phyloP scores from a whole-genome alignment of 2,329 filamentous ascomycete genomes.

The Epichloe aotearoae region DNA sequence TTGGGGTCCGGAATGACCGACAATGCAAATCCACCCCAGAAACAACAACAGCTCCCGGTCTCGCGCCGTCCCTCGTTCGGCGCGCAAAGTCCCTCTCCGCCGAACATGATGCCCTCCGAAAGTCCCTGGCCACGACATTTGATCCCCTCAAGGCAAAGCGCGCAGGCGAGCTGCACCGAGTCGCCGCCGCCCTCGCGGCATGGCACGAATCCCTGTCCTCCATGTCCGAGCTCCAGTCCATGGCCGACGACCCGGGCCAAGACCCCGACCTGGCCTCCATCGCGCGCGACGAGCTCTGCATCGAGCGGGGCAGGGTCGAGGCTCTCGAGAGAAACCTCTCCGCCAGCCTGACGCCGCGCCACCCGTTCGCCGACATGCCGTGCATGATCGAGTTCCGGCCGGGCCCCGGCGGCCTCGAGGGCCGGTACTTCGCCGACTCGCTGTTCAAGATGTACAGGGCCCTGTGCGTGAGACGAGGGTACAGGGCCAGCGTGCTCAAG shows the following conservation, averaged over 20 bases:
- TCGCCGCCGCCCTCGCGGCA: constrained; percentile 43
- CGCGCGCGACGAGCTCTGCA: constrained; percentile 66
- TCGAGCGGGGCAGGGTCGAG: constrained; percentile 48
- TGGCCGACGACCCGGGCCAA: constrained; percentile 32
- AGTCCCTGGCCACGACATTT: constrained; percentile 38
- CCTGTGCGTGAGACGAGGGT: constrained; percentile 58
- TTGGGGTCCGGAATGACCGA: no score
- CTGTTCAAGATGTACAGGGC: constrained; percentile 80
- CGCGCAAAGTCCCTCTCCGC: constrained; percentile 43
- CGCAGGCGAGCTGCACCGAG: constrained; percentile 45
- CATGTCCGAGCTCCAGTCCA: constrained; percentile 37
- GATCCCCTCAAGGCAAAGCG: constrained; percentile 45
- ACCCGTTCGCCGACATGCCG: constrained; percentile 80
- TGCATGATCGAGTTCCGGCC: constrained; percentile 88
- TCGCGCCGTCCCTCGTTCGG: constrained; percentile 43
- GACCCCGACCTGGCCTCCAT: constrained; percentile 63
- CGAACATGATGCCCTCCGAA: constrained; percentile 44
- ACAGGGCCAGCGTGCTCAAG: constrained; percentile 59
- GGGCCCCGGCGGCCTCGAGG: constrained; percentile 83
- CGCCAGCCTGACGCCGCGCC: constrained; percentile 66
- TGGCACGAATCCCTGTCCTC: constrained; percentile 43
- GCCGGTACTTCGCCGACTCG: constrained; percentile 77
- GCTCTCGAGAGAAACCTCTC: constrained; percentile 56
- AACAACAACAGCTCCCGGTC: constrained; percentile 11
- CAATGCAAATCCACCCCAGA: no score